Evolutionary conservation across 768 basidiomycete genomes (phyloP), one percentile per base, ranked within the genome.

Genomic region (Calocera cornea): DNA sequence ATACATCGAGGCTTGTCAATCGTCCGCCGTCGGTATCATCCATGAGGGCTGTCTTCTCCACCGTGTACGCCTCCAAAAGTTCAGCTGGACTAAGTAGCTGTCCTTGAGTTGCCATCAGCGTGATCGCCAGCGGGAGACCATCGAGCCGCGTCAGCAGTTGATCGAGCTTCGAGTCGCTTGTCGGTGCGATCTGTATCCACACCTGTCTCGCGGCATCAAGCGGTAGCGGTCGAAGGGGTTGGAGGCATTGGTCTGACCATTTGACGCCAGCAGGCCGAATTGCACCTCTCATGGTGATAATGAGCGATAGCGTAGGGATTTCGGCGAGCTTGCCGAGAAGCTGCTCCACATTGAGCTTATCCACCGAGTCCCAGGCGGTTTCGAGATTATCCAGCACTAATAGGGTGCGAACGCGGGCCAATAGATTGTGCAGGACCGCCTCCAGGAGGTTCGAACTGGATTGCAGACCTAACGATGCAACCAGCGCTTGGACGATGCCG

Each of bases 361-460:
- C 69, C 8, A 66, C 69, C 49, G 71, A 70, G 67, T 77, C 73
- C 78, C 78, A 79, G 5, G 77, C 74, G 7, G 78, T 78, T 71
- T 80, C 80, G 66, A 80, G 78, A 65, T 80, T 78, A 66, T 80
- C 79, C 14, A 80, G 70, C 29, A 80, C 67, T 27, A 80, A 34
- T 24, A 80, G 47, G 11, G 75, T 69, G 3, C 72, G 74, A 2
- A 72, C 71, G 19, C 69, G 69, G 12, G 72, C 68, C 68, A 49
- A 47, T 27, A 68, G 47, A 24, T 76, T 73, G 65, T 33, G 74
- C 64, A 49, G 75, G 72, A 63, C 73, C 68, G 11, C 40, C 65
- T n/a, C 73, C 69, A 7, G 60, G 64, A 65, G 74, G 69, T 22
- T 71, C 69, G 16, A 73, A 74, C 31, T 68, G 68, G 2, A 66